Conservation (phyloP, 2,329 filamentous ascomycete genomes). For the Scedosporium aurantiacum region DNA sequence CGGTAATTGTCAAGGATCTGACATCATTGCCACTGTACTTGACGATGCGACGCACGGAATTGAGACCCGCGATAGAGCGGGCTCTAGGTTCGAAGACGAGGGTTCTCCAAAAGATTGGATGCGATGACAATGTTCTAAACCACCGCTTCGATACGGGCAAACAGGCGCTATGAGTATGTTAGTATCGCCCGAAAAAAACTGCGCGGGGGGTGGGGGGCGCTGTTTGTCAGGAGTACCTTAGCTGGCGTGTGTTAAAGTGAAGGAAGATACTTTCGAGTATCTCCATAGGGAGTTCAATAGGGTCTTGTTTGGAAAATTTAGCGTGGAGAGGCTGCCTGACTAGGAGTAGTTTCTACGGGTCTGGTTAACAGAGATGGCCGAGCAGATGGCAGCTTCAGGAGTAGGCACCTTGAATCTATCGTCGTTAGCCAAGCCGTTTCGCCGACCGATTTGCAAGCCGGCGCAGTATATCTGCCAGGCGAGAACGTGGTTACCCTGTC, state of each 20-base stretch:
- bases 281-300: conserved; percentile 7
- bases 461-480: conserved; percentile 29
- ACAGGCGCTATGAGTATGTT: not conserved
- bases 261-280: conserved; percentile 5
- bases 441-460: conserved; percentile 23
- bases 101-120: not conserved
- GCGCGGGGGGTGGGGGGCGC: not conserved
- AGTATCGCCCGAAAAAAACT: not conserved
- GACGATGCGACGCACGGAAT: conserved; percentile 2
- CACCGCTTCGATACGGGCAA: conserved; percentile 4
- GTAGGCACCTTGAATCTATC: conserved; percentile 22
- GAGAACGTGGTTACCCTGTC: conserved; percentile 24
- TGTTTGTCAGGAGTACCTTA: not conserved
- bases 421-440: conserved; percentile 16
- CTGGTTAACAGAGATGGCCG: not conserved
- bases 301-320: conserved; percentile 4
- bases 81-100: not conserved
- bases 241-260: not conserved
- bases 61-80: not conserved
- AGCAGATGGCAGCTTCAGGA: not conserved
- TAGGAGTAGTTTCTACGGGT: conserved; percentile 9
- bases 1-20: not conserved
- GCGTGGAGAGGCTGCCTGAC: conserved; percentile 3
- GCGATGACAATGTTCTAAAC: not conserved
- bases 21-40: conserved; percentile 5